These are phyloP conservation scores for Colletotrichum tabaci DNA, from an alignment of 2,329 filamentous ascomycete genomes.

Conservation along the genomic window DNA sequence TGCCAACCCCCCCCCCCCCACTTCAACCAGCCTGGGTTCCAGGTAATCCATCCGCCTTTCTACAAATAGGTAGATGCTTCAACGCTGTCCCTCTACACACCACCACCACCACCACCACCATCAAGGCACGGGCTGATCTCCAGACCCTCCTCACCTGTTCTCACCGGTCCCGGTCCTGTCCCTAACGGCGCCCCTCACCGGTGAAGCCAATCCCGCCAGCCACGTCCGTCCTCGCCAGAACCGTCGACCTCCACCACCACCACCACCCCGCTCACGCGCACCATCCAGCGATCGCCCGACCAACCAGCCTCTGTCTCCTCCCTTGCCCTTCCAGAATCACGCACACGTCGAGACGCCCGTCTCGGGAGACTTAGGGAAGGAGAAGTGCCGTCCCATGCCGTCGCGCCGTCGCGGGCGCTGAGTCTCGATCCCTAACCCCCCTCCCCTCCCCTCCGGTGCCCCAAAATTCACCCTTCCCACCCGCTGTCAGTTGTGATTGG, in stretches of 20 bases:
- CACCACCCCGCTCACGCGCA: constrained; percentile 18
- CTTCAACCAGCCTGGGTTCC: constrained; percentile 14
- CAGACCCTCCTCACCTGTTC: constrained; percentile 30
- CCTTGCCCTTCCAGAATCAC: background rate
- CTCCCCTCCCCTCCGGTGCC: no score
- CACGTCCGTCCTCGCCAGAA: constrained; percentile 16
- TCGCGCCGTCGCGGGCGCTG: constrained; percentile 17
- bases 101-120: background rate
- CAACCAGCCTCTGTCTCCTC: background rate
- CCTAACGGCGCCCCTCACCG: constrained; percentile 40
- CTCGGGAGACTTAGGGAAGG: constrained; percentile 38
- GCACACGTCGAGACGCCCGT: background rate
- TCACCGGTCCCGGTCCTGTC: constrained; percentile 41
- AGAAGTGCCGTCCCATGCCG: constrained; percentile 39
- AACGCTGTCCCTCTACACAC: constrained; percentile 4
- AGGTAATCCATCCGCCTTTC: background rate
- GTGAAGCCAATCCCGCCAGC: constrained; percentile 35
- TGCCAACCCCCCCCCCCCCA: background rate
- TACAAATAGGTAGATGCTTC: background rate
- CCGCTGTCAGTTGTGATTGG: background rate
- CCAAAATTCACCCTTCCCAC: background rate
- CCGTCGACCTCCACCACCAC: background rate
- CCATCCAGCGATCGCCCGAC: background rate
- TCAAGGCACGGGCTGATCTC: background rate
- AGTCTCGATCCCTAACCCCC: background rate